Percentiles rank a stretch among this genome's conserved stretches.
Conservation (phyloP, 768 basidiomycete genomes). For the Phylloporus sp. region DNA sequence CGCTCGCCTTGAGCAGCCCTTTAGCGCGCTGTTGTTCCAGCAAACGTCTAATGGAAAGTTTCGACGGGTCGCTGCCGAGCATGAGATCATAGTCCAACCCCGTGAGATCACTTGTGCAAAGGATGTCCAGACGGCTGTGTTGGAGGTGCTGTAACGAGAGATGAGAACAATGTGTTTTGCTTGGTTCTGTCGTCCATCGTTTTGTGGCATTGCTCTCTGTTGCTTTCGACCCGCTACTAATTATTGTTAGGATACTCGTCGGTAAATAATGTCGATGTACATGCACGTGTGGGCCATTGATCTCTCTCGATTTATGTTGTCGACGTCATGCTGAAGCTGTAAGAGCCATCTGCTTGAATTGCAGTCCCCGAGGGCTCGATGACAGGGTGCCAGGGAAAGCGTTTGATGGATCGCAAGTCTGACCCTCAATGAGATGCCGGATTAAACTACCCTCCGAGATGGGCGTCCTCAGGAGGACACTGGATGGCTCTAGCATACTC, state of each 20-base stretch:
- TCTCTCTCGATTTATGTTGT: too few species aligned
- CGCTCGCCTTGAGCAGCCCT: slow-evolving; percentile 11
- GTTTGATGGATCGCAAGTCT: too few species aligned
- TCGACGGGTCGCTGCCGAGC: slow-evolving; percentile 20
- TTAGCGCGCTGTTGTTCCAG: slow-evolving; percentile 9
- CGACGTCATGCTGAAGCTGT: too few species aligned
- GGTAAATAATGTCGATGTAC: not conserved
- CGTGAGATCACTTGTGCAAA: slow-evolving; percentile 1
- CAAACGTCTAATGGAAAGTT: slow-evolving; percentile 1
- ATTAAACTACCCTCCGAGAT: too few species aligned
- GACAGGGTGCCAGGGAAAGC: too few species aligned
- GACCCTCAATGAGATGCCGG: too few species aligned
- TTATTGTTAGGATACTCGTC: not conserved
- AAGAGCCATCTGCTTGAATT: too few species aligned
- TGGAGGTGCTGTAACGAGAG: slow-evolving; percentile 1
- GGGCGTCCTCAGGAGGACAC: too few species aligned
- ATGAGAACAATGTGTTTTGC: not conserved
- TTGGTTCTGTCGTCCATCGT: not conserved
- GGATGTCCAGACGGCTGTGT: slow-evolving; percentile 10
- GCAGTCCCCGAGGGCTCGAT: too few species aligned
- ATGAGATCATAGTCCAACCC: slow-evolving; percentile 11
- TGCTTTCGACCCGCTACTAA: not conserved
- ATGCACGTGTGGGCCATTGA: too few species aligned
- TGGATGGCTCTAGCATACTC: too few species aligned
- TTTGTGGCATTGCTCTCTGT: not conserved